Base-by-base conservation (phyloP, 768 basidiomycete species). In the Coprinopsis cinerea region DNA sequence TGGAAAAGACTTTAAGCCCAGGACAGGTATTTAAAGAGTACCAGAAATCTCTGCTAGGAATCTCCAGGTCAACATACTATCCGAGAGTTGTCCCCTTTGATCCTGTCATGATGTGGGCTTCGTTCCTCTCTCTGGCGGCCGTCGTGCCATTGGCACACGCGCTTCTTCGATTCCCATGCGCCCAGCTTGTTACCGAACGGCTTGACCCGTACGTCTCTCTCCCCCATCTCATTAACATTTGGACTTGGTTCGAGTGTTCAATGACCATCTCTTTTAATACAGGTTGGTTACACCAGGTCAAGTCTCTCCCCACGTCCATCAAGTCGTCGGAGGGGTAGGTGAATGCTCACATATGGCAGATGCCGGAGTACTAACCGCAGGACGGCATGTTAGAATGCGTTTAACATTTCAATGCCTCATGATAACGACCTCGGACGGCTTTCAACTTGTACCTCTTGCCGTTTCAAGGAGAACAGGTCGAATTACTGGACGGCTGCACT, bases 221-320 rank as follows among this genome's bases (percentile, higher is more conserved):
- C n/a, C n/a, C n/a, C n/a, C n/a, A n/a, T n/a, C n/a, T n/a, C n/a
- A n/a, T n/a, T n/a, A 23, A 11, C n/a, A 22, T 14, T 10, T 22
- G 14, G 14, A n/a, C 17, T n/a, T 17, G 18, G 15, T n/a, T n/a
- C n/a, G 15, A 2, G 9, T n/a, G n/a, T n/a, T n/a, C n/a, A n/a
- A n/a, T n/a, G n/a, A 23, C 4, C n/a, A 22, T 14, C 11, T 22
- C 17, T 15, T 18, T 23, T n/a, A 28, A 2, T 25, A 9, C 28
- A 49, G 48, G 4, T 49, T 49, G 48, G 48, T 49, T 26, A 49
- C 48, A 4, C 48, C n/a, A n/a, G n/a, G n/a, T n/a, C n/a, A n/a
- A n/a, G 48, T 49, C 23, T 49, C 48, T 28, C 48, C 48, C 32
- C 48, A 49, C 27, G 37, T 49, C 34, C 48, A 49, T 23, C 48